Evolutionary conservation across 2,329 filamentous ascomycete genomes (phyloP), one percentile per base, ranked within the genome.

Genomic region (Lomentospora prolificans): DNA sequence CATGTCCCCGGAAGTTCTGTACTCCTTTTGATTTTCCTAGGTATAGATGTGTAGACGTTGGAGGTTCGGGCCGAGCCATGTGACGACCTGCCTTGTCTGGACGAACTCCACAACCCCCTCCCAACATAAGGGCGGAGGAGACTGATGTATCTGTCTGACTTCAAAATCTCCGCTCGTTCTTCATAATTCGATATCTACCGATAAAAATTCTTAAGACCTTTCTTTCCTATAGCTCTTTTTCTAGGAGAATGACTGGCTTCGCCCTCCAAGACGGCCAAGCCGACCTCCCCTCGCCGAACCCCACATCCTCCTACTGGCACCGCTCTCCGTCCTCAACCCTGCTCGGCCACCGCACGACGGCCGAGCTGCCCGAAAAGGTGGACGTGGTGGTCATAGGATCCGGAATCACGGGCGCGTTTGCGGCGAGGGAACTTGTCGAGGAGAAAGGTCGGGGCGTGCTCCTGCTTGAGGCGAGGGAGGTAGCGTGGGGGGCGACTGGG

Each of bases 401-500:
- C 63, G 88, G 88, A 24, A 87, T 92, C 62, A 87, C 86, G 2
- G 88, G 87, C n/a, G 72, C 83, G 1, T 87, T 86, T 67, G 85
- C 83, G 0, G 86, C 86, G 3, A 76, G 81, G 60, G 82, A 81
- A 64, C 72, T 89, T 53, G 78, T 71, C 64, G 75, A 72, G 57
- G 65, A 68, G 59, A 62, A 68, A 39, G 72, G 75, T 4, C 70
- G 76, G 57, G 74, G 70, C n/a, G 78, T 90, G 6, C 74, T 91
- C 4, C 78, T 91, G 73, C 74, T 92, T 4, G 88, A 92, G 69
- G 88, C 88, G 12, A 76, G 88, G 62, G 87, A 91, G 72, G 86
- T 84, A 3, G 91, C 87, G 64, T 90, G 81, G 80, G 88, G 88
- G 17, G 88, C 88, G n/a, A 92, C 87, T 1, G 87, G 88, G n/a